Evolutionary conservation across 768 basidiomycete genomes (phyloP).

Genomic region (Leccinellum luteum): DNA sequence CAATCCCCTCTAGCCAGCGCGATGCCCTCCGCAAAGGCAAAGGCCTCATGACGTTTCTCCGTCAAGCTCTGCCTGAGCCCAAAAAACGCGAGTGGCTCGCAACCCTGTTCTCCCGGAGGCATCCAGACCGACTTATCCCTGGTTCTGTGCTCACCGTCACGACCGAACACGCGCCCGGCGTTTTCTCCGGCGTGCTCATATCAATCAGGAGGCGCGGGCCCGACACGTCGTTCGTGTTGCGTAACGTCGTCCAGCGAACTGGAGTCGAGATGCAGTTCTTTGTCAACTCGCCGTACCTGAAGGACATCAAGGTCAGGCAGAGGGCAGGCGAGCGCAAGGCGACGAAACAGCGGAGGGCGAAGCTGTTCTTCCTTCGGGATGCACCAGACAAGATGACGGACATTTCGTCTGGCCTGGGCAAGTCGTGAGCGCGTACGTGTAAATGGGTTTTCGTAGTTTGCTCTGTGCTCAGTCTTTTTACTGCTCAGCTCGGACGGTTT

Average conservation of each 20-base stretch:
- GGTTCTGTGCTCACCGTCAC: conserved; percentile 87
- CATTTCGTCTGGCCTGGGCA: conserved; percentile 50
- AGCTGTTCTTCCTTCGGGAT: conserved; percentile 79
- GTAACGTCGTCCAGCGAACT: conserved; percentile 88
- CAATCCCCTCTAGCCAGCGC: conserved; percentile 35
- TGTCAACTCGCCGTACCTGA: conserved; percentile 81
- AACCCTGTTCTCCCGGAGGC: conserved; percentile 69
- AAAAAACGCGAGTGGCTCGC: conserved; percentile 68
- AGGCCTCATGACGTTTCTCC: conserved; percentile 76
- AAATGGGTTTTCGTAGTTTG: not conserved
- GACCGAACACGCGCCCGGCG: conserved; percentile 71
- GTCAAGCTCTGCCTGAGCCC: conserved; percentile 59
- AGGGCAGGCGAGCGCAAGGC: conserved; percentile 47
- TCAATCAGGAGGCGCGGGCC: conserved; percentile 78
- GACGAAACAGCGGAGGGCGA: conserved; percentile 67
- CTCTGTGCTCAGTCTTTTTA: conserved; percentile 1
- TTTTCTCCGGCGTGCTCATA: conserved; percentile 88
- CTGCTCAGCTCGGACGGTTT: conserved; percentile 3
- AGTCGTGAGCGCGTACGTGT: conserved; percentile 21
- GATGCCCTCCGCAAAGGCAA: conserved; percentile 59
- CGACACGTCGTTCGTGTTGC: conserved; percentile 83
- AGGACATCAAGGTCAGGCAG: conserved; percentile 79
- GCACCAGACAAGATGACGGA: conserved; percentile 83
- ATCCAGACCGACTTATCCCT: conserved; percentile 64
- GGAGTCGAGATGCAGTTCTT: conserved; percentile 95